phyloP scores from a whole-genome alignment of 306 rosid genomes.

The Mimosa pudica region DNA sequence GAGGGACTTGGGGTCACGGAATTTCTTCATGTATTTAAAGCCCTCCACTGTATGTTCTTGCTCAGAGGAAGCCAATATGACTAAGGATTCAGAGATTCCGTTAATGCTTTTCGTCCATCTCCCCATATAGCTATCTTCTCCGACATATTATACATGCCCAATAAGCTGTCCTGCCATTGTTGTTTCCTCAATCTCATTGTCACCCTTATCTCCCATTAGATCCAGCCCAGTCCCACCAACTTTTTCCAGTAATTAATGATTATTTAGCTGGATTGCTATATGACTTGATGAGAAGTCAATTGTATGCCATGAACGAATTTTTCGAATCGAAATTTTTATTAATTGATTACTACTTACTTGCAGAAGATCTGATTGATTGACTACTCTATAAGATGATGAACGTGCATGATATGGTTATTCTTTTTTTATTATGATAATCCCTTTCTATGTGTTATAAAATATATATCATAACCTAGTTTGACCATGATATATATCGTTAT shows the following conservation, averaged over 20 bases:
- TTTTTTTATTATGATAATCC: too few species aligned
- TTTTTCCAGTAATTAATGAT: too few species aligned
- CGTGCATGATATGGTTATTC: background rate
- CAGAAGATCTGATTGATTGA: too few species aligned
- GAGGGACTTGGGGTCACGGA: conserved; percentile 61
- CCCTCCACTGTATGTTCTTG: conserved; percentile 15
- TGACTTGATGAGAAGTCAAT: too few species aligned
- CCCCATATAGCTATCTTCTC: conserved; percentile 24
- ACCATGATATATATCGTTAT: background rate
- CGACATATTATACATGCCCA: background rate
- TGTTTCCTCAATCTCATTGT: background rate
- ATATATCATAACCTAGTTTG: too few species aligned
- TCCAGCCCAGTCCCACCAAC: too few species aligned
- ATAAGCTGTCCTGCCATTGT: background rate
- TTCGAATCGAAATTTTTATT: too few species aligned
- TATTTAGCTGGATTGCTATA: too few species aligned
- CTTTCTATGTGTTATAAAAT: too few species aligned
- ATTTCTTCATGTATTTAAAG: conserved; percentile 63
- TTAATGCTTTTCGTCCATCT: conserved; percentile 40
- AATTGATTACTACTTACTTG: background rate
- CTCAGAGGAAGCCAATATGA: conserved; percentile 29
- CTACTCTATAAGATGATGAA: background rate
- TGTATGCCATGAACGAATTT: too few species aligned
- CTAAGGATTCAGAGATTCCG: conserved; percentile 32
- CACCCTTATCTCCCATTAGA: too few species aligned